Percentiles rank a stretch among this genome's conserved stretches.
phyloP scores from a whole-genome alignment of 345 rosid genomes.

The Hypericum perforatum region DNA sequence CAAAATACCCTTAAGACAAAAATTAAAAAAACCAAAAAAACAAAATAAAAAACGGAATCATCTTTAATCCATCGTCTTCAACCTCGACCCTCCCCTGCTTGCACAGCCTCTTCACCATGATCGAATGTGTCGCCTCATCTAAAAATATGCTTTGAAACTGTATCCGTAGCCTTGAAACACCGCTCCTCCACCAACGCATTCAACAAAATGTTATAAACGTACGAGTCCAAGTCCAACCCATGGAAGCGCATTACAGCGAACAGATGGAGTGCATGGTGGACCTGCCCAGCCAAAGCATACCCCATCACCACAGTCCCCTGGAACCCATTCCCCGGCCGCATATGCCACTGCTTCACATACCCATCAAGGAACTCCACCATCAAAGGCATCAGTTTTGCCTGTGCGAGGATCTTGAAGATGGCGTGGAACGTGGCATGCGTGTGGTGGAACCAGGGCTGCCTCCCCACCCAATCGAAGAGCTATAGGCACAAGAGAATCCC shows the following conservation, averaged over 20 bases:
- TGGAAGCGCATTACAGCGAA: conserved; percentile 65
- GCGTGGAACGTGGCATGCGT: conserved; percentile 58
- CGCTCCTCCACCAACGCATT: conserved; percentile 64
- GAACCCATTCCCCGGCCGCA: conserved; percentile 21
- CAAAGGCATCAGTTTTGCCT: conserved; percentile 31
- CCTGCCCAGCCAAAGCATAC: conserved; percentile 64
- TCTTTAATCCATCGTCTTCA: too few relatives aligned
- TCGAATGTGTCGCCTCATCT: conserved; percentile 31
- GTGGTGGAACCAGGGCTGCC: conserved; percentile 49
- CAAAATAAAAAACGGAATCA: too few relatives aligned
- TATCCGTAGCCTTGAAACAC: conserved; percentile 38
- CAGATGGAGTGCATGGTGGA: conserved; percentile 54
- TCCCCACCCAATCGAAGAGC: conserved; percentile 94
- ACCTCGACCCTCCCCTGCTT: conserved; percentile 41
- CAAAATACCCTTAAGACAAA: too few relatives aligned
- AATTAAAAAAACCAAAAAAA: too few relatives aligned
- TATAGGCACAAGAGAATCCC: conserved; percentile 58
- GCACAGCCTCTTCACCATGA: conserved; percentile 55
- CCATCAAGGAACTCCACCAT: conserved; percentile 40
- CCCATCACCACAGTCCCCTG: conserved; percentile 60
- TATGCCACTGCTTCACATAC: conserved; percentile 10
- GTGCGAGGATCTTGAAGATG: conserved; percentile 55
- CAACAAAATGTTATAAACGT: conserved; percentile 52
- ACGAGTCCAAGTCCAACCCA: conserved; percentile 63
- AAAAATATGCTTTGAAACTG: conserved; percentile 41